These are phyloP conservation scores for Adansonia madagascariensis DNA, from an alignment of 441 rosid genomes.

Conservation along the genomic window DNA sequence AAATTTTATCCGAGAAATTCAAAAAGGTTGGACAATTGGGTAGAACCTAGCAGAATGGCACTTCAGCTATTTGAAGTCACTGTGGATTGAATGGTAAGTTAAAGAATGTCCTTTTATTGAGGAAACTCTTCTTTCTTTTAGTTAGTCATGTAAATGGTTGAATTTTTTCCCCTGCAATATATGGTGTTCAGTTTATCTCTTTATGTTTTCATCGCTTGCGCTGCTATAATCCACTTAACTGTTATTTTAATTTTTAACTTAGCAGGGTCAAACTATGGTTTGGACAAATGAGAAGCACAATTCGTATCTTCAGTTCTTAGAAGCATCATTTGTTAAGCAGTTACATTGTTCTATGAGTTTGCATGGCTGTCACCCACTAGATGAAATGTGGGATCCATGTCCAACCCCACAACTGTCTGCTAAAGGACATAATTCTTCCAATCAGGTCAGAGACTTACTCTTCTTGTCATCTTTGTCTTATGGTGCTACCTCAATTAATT, in stretches of 20 bases:
- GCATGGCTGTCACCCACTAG: slow-evolving; percentile 26
- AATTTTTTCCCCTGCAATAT: not conserved
- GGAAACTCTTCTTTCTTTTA: not conserved
- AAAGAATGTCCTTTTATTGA: not conserved
- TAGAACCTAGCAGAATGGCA: slow-evolving; percentile 20
- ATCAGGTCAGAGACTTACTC: slow-evolving; percentile 49
- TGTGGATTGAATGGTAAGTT: slow-evolving; percentile 11
- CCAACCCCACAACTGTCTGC: slow-evolving; percentile 33
- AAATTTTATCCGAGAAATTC: slow-evolving; percentile 6
- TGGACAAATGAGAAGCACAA: slow-evolving; percentile 90
- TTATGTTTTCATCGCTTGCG: slow-evolving; percentile 20
- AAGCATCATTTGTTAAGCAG: slow-evolving; percentile 71
- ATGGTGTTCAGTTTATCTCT: slow-evolving; percentile 3
- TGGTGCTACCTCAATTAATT: not conserved
- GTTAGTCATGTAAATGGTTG: not conserved
- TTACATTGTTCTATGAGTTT: slow-evolving; percentile 47
- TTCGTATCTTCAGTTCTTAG: slow-evolving; percentile 57
- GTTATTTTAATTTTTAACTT: not conserved
- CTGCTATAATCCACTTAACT: not conserved
- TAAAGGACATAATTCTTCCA: slow-evolving; percentile 32
- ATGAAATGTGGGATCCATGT: slow-evolving; percentile 29
- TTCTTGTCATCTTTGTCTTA: not conserved
- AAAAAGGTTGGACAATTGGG: not conserved
- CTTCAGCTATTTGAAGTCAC: slow-evolving; percentile 6
- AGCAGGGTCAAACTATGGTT: slow-evolving; percentile 45